These are phyloP conservation scores for Colletotrichum chrysophilum DNA, from an alignment of 2,329 filamentous ascomycete species.

Conservation along the genomic window DNA sequence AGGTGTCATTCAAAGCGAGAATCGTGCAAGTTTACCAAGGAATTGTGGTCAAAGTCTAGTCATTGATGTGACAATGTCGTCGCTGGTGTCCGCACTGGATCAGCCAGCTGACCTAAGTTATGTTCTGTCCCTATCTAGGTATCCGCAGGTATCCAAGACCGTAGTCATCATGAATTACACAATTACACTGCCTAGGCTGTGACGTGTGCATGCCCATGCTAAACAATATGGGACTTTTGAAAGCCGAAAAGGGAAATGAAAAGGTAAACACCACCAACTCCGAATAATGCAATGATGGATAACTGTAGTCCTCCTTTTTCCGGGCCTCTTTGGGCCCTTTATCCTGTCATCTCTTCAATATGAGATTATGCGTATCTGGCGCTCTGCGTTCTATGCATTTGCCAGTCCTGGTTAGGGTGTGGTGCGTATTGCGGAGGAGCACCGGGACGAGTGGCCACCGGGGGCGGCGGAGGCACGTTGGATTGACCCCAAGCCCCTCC, in stretches of 20 bases:
- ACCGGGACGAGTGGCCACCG: conserved; percentile 1
- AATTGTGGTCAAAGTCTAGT: not conserved
- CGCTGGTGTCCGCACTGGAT: conserved; percentile 15
- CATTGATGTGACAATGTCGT: not conserved
- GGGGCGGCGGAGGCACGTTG: conserved; percentile 14
- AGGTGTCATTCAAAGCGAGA: not conserved
- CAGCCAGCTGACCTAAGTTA: conserved; percentile 25
- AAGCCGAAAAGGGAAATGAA: not conserved
- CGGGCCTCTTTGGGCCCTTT: not conserved
- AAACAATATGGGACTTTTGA: not conserved
- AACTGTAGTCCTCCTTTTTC: not conserved
- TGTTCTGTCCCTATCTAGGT: conserved; percentile 7
- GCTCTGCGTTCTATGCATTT: conserved; percentile 19
- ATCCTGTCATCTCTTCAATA: not conserved
- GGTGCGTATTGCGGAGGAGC: conserved; percentile 1
- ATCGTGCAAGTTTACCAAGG: not conserved
- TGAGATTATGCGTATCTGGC: conserved; percentile 27
- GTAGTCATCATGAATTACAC: conserved; percentile 14
- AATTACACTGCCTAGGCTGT: not conserved
- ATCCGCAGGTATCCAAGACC: conserved; percentile 1
- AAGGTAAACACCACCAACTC: conserved; percentile 19
- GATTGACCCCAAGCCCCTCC: conserved; percentile 16
- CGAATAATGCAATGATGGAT: conserved; percentile 21
- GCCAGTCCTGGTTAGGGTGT: conserved; percentile 7
- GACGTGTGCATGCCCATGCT: not conserved